Evolutionary conservation across 2,329 filamentous ascomycete genomes (phyloP).

Genomic region (Scedosporium dehoogii): DNA sequence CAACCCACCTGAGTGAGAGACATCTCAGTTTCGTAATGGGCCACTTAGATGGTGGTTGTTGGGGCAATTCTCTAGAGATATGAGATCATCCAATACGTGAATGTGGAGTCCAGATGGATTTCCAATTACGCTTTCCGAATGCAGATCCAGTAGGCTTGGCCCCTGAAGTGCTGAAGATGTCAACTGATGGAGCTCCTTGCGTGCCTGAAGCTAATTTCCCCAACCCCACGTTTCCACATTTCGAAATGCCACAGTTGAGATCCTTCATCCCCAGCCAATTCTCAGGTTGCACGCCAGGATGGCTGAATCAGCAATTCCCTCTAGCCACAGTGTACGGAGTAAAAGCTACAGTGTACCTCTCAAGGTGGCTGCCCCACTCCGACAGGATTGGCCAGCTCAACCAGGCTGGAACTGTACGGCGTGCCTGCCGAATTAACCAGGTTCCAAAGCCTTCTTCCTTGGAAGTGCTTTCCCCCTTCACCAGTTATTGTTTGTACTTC

Average conservation of each 20-base stretch:
- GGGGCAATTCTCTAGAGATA: not conserved
- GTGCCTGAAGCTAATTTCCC: too few relatives aligned
- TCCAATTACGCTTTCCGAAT: not conserved
- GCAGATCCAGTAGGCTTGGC: too few relatives aligned
- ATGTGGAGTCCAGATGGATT: not conserved
- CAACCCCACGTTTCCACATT: too few relatives aligned
- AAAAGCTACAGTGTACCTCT: not conserved
- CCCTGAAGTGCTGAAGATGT: too few relatives aligned
- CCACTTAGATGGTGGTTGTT: not conserved
- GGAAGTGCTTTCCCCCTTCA: not conserved
- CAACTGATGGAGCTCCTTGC: too few relatives aligned
- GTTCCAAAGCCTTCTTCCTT: not conserved
- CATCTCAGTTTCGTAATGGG: too few relatives aligned
- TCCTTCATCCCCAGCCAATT: too few relatives aligned
- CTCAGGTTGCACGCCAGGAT: not conserved
- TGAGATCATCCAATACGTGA: not conserved
- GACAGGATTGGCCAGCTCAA: not conserved
- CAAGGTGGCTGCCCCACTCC: not conserved
- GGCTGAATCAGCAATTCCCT: not conserved
- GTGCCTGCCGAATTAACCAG: not conserved
- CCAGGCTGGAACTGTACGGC: not conserved
- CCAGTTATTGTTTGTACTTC: not conserved
- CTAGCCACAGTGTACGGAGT: not conserved
- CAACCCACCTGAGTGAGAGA: conserved; percentile 3
- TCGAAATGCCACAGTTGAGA: too few relatives aligned